These are phyloP conservation scores for Ceratocystis variospora DNA, from an alignment of 2,329 filamentous ascomycete species.

Conservation along the genomic window DNA sequence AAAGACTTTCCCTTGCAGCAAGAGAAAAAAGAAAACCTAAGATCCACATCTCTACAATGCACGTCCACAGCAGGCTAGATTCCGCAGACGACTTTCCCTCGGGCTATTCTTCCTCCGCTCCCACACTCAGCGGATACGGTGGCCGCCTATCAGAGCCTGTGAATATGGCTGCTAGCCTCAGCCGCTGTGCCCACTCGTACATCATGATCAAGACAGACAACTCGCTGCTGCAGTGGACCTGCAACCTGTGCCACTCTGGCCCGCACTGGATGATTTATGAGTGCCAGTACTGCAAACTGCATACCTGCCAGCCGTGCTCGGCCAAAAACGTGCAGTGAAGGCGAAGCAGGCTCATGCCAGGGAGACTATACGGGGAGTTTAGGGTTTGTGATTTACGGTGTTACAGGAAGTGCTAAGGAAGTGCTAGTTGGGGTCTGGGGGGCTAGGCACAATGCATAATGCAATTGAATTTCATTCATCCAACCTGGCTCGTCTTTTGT, in stretches of 20 bases:
- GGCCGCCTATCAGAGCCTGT: neutral
- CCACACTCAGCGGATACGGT: neutral
- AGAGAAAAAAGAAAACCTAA: constrained; percentile 1
- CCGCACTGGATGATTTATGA: constrained; percentile 57
- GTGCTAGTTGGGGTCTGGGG: too few species aligned
- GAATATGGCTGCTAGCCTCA: constrained; percentile 14
- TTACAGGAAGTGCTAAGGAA: too few species aligned
- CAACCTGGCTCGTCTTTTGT: too few species aligned
- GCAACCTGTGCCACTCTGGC: constrained; percentile 49
- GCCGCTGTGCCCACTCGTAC: constrained; percentile 47
- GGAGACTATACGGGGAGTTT: too few species aligned
- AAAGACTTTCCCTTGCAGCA: constrained; percentile 5
- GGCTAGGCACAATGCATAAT: too few species aligned
- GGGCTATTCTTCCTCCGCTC: neutral
- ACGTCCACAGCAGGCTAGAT: constrained; percentile 4
- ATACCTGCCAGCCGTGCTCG: constrained; percentile 45
- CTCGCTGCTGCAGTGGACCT: constrained; percentile 51
- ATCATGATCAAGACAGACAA: constrained; percentile 53
- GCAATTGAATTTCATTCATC: too few species aligned
- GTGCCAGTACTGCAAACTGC: constrained; percentile 54
- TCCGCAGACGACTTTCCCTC: neutral
- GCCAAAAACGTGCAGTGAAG: neutral
- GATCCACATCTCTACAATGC: neutral
- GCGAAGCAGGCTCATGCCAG: neutral
- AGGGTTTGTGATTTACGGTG: too few species aligned